phyloP scores from a whole-genome alignment of 345 rosid species.

The Eucalyptus erythrocorys region DNA sequence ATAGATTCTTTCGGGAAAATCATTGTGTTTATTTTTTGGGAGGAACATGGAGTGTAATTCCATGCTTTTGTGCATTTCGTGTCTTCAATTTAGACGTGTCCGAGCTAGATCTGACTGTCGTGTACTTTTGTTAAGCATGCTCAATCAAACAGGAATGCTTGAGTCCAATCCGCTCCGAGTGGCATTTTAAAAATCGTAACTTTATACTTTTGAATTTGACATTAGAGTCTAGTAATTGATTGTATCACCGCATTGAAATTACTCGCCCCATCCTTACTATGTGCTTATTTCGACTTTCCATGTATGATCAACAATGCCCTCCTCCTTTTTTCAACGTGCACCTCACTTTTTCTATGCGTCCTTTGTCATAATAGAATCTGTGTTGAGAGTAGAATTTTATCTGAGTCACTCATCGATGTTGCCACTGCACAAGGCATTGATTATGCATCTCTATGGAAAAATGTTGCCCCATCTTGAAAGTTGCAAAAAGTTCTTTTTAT shows the following conservation, averaged over 20 bases:
- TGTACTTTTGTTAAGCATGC: background rate
- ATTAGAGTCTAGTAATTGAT: background rate
- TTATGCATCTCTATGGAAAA: background rate
- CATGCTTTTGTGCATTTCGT: no score
- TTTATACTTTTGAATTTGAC: background rate
- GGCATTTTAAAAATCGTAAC: background rate
- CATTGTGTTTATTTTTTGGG: background rate
- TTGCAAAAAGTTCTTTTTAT: no score
- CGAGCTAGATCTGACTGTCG: accelerated
- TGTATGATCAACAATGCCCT: background rate
- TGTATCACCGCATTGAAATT: no score
- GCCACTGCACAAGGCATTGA: background rate
- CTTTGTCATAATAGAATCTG: accelerated
- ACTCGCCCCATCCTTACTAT: no score
- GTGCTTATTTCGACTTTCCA: background rate
- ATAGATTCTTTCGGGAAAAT: background rate
- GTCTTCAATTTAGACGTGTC: accelerated
- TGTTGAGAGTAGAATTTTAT: background rate
- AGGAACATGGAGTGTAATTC: background rate
- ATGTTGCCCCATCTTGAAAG: background rate
- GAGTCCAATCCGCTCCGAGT: accelerated
- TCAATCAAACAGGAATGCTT: background rate
- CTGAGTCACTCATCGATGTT: accelerated
- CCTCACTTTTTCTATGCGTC: background rate
- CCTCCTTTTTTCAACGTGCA: background rate